These are phyloP conservation scores for Boletus pseudopeckii DNA, from an alignment of 768 basidiomycete species.

Conservation along the genomic window DNA sequence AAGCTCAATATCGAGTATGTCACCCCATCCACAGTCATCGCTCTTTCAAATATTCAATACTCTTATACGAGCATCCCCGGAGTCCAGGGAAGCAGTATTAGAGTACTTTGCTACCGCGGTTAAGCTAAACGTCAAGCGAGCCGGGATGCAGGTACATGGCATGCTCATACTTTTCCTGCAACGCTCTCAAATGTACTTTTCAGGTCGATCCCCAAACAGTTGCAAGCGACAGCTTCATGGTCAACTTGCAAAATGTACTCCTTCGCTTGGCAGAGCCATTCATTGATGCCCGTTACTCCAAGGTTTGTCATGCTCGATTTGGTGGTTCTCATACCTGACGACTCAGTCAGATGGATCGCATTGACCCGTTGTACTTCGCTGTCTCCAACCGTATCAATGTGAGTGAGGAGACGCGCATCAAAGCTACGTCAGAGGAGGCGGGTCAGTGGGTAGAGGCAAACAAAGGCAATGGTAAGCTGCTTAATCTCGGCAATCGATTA, in stretches of 20 bases:
- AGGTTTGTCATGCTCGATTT: constrained; percentile 44
- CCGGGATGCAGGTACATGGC: constrained; percentile 78
- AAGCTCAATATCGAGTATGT: background rate
- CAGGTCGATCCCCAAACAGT: constrained; percentile 85
- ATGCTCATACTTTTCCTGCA: background rate
- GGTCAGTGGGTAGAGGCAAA: constrained; percentile 62
- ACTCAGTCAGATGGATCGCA: constrained; percentile 72
- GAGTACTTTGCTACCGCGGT: constrained; percentile 76
- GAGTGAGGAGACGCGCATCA: constrained; percentile 89
- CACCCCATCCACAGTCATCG: constrained; percentile 39
- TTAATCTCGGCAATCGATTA: background rate
- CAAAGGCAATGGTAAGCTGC: constrained; percentile 41
- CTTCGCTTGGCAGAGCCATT: constrained; percentile 90
- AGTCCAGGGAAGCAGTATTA: constrained; percentile 77
- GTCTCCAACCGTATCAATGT: constrained; percentile 70
- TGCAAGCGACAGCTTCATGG: constrained; percentile 88
- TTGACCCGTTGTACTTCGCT: constrained; percentile 80
- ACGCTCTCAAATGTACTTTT: background rate
- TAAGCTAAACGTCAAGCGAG: constrained; percentile 74
- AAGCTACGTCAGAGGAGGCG: constrained; percentile 87
- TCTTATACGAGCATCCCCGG: constrained; percentile 78
- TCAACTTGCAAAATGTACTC: constrained; percentile 81
- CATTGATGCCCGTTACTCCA: constrained; percentile 87
- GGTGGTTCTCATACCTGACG: constrained; percentile 3
- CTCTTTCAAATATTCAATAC: constrained; percentile 87